Evolutionary conservation across 495 filamentous ascomycete species (phyloP), one percentile per base, ranked within the genome.

Genomic region (Aspergillus biplanus): DNA sequence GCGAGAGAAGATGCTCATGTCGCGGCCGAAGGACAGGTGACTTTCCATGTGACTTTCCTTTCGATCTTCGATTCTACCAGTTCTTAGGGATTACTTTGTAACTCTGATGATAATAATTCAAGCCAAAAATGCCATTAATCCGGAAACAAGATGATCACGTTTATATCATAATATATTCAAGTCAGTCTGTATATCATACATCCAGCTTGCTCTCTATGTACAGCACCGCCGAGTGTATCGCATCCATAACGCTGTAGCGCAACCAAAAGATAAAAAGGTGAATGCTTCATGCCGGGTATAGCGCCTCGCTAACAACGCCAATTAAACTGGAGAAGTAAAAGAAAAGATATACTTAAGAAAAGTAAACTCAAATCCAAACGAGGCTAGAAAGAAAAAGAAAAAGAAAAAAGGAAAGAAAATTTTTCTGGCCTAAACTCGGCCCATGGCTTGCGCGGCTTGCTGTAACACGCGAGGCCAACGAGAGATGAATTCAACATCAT

Each of bases 391-490:
- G 21, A 1, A 27, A 27, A 27, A 47, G 4, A 46, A 54, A 62
- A 15, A 54, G 4, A 52, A 27, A 21, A 52, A 48, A 61, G 7
- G 7, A 46, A 2, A 61, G 16, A 33, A 35, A 31, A 27, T 39
- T 54, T 62, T 61, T 44, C 15, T 9, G 11, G 11, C n/a, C 8
- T 50, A 50, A 27, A 18, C 33, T 7, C 16, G 7, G 13, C 74
- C 76, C 32, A 68, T 64, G 8, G 71, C 73, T 18, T 70, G 71
- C 16, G 76, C 76, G 7, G 72, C 76, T 53, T 77, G 74, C 60
- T 75, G 72, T 56, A 80, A 48, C 21, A 80, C 74, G 8, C 79
- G 77, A 11, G 79, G 79, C 79, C 79, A 82, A 54, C 79, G 79
- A 16, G 78, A 80, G 55, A 80, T 75, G 32, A 79, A 57, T 59